Evolutionary conservation across 345 rosid species (phyloP), one percentile per base, ranked within the genome.

Genomic region (Eucalyptus erythrocorys): DNA sequence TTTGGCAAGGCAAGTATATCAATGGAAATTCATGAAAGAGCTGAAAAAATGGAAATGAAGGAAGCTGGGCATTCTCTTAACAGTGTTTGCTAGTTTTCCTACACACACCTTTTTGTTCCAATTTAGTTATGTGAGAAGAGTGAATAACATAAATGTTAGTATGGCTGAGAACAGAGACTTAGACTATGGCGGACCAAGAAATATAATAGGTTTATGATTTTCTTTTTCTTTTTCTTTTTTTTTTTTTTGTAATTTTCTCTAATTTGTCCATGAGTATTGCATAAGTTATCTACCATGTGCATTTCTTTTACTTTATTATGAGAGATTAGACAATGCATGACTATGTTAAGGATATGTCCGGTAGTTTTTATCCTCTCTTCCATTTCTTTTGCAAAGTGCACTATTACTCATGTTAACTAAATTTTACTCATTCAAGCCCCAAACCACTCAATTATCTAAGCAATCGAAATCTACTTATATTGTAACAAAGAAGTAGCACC

Each of bases 331-430:
- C 42, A 9, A 2, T 0, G 79, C 22, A 66, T 66, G 79, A 7
- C 40, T 2, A 51, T 7, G 24, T 51, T 7, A 13, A 11, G 21
- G 40, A 66, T n/a, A 6, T 8, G 22, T 68, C 24, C 0, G 1
- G 17, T 64, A n/a, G 37, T 68, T 34, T 68, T 8, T 68, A 30
- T 12, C 24, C 22, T 50, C 22, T 50, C 0, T 50, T 0, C 3
- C 0, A 0, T 1, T 2, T 17, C 15, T 6, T 14, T 3, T 71
- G 81, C 13, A 22, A 13, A 3, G 40, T 1, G 81, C 43, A 17
- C 43, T 2, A 0, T 34, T 17, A 71, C 26, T 71, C 43, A 34
- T 37, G 3, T 34, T 19, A 19, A 34, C 43, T 71, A 34, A 71
- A 0, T 71, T 34, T 71, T 71, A 34, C 26, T 71, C 9, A 19